These are phyloP conservation scores for Pseudopyricularia javanii DNA, from an alignment of 2,329 filamentous ascomycete species.

Conservation along the genomic window DNA sequence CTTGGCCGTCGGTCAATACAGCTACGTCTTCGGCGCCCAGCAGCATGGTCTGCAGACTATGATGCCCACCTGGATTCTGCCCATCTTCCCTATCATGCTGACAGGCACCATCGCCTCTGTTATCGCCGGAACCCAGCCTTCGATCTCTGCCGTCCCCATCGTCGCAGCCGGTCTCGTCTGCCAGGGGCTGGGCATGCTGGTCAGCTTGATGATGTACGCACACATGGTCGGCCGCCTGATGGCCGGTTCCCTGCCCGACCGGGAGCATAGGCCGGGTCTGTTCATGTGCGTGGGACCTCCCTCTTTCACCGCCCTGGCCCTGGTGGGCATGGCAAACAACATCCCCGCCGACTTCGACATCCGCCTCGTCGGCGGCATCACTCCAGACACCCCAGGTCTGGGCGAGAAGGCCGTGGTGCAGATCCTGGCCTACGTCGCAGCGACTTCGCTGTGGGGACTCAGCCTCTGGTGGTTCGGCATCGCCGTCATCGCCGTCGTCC, in stretches of 20 bases:
- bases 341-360: conserved; percentile 16
- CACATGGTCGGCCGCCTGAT: conserved; percentile 29
- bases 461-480: conserved; percentile 37
- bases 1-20: conserved; percentile 43
- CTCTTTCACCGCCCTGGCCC: conserved; percentile 26
- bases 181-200: conserved; percentile 47
- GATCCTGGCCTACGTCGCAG: conserved; percentile 4
- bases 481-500: conserved; percentile 28
- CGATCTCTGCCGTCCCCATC: conserved; percentile 35
- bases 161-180: conserved; percentile 44
- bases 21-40: conserved; percentile 38
- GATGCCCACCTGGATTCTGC: conserved; percentile 51
- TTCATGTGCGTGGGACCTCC: conserved; percentile 54
- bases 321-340: conserved; percentile 19
- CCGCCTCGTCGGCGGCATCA: not conserved
- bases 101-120: conserved; percentile 45
- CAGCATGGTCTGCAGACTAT: conserved; percentile 31
- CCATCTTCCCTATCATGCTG: conserved; percentile 52
- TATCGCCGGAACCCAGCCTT: conserved; percentile 34
- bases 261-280: conserved; percentile 40
- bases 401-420: conserved; percentile 10
- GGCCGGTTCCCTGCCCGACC: conserved; percentile 38
- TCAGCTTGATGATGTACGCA: conserved; percentile 47
- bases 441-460: conserved; percentile 46
- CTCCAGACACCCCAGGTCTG: not conserved